These are phyloP conservation scores for Pyracantha coccinea DNA, from an alignment of 331 rosid genomes.

Conservation along the genomic window DNA sequence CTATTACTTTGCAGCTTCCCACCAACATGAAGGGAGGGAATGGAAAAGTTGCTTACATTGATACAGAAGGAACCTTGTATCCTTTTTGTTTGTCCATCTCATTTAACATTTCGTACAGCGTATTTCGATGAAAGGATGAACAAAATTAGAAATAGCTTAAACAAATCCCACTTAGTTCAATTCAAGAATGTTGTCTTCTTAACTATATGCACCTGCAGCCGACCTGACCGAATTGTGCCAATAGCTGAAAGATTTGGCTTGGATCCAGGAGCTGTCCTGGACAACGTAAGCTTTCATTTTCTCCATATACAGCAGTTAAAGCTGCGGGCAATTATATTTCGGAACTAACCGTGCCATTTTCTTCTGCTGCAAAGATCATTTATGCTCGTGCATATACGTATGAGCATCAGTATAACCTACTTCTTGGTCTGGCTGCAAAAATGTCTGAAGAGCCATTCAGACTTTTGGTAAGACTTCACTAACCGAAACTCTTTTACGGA, in stretches of 20 bases:
- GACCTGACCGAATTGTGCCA: slow-evolving; percentile 85
- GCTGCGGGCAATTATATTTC: slow-evolving; percentile 1
- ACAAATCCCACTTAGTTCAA: neutral
- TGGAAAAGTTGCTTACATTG: slow-evolving; percentile 97
- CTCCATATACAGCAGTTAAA: neutral
- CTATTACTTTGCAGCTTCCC: slow-evolving; percentile 61
- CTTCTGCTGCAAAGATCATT: slow-evolving; percentile 52
- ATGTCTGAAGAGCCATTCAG: slow-evolving; percentile 98
- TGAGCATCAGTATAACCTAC: slow-evolving; percentile 91
- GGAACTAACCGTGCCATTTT: slow-evolving; percentile 15
- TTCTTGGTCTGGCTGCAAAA: slow-evolving; percentile 92
- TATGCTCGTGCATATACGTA: slow-evolving; percentile 98
- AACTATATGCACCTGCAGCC: slow-evolving; percentile 42
- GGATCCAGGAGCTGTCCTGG: slow-evolving; percentile 96
- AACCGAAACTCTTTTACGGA: neutral
- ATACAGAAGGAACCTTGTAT: slow-evolving; percentile 97
- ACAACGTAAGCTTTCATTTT: slow-evolving; percentile 53
- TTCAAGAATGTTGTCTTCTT: slow-evolving; percentile 22
- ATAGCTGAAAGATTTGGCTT: slow-evolving; percentile 97
- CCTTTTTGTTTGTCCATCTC: slow-evolving; percentile 15
- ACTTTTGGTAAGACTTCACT: slow-evolving; percentile 66
- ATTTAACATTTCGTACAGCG: neutral
- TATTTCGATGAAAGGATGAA: neutral
- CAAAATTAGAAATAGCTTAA: slow-evolving; percentile 2
- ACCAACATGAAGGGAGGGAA: slow-evolving; percentile 85